Evolutionary conservation across 2,329 filamentous ascomycete species (phyloP).

Genomic region (Atkinsonella texensis): DNA sequence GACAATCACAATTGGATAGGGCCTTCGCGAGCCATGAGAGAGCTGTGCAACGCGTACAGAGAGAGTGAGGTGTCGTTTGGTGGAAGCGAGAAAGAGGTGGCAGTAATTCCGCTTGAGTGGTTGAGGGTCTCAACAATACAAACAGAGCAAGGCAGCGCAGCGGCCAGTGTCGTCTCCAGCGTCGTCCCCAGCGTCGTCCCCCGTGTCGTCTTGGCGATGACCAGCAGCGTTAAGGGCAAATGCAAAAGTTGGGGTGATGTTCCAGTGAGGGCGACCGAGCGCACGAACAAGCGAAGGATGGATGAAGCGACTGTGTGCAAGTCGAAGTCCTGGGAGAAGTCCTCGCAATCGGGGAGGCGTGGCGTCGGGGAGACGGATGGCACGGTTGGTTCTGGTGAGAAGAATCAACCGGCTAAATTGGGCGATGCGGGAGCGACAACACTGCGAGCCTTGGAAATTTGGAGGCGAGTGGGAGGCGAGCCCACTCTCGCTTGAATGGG

Average conservation of each 20-base stretch:
- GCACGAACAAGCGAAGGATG: neutral
- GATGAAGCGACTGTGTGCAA: neutral
- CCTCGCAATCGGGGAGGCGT: neutral
- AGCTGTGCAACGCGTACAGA: neutral
- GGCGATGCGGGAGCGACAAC: neutral
- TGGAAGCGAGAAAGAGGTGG: neutral
- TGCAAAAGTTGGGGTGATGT: neutral
- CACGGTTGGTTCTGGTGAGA: neutral
- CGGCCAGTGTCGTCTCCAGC: neutral
- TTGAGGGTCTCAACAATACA: neutral
- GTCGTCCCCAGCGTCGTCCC: too few relatives aligned
- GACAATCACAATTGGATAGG: neutral
- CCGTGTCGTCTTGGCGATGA: neutral
- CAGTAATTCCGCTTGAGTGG: neutral
- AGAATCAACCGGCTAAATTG: neutral
- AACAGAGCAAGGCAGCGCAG: neutral
- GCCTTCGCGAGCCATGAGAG: slow-evolving; percentile 3
- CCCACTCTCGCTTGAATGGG: too few relatives aligned
- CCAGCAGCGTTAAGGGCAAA: neutral
- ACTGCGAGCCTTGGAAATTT: neutral
- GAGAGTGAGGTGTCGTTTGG: neutral
- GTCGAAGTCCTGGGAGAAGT: neutral
- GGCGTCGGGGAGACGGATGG: neutral
- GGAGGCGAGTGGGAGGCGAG: neutral
- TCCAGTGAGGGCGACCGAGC: neutral